Evolutionary conservation across 2,329 filamentous ascomycete genomes (phyloP), one percentile per base, ranked within the genome.

Genomic region (Microsporum canis): DNA sequence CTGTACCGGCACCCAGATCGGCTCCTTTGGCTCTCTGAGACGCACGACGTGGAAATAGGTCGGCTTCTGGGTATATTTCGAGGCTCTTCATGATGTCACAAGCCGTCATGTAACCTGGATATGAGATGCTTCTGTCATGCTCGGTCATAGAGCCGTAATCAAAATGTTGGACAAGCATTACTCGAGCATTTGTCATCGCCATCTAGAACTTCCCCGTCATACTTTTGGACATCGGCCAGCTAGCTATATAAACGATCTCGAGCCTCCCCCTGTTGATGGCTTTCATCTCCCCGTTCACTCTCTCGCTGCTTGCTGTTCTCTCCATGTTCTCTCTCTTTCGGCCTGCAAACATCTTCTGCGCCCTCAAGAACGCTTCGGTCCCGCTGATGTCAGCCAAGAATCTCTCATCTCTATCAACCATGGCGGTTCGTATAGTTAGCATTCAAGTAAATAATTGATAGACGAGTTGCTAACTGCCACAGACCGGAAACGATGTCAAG

Each of bases 401-500:
- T 14, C n/a, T 38, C 27, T 23, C 51, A 36, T 61, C 56, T 5
- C 36, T 58, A 43, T 31, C 39, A 33, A 27, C 12, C 27, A 64
- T 64, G 63, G 60, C 63, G 56, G 63, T 63, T 55, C 51, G 51
- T 55, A 55, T 29, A 17, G 59, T 61, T 14, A 55, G 23, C 49
- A 17, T n/a, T 41, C 17, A 8, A 10, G 3, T 6, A 3, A 12
- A 5, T 14, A 56, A 23, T 33, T 23, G 14, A 45, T 12, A 10
- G 0, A 10, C 17, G 39, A 31, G 23, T 8, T 12, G 38, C 38
- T 63, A 33, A 58, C 31, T 59, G 1, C 3, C 4, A 58, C 29
- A 61, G 57, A 66, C 73, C 45, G 68, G 68, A 62, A 83, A 62
- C 38, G 61, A 61, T 33, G 39, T 63, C 56, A 62, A 82, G 60